These are phyloP conservation scores for Platanus orientalis DNA, from an alignment of 164 flowering plant genomes.

Conservation along the genomic window DNA sequence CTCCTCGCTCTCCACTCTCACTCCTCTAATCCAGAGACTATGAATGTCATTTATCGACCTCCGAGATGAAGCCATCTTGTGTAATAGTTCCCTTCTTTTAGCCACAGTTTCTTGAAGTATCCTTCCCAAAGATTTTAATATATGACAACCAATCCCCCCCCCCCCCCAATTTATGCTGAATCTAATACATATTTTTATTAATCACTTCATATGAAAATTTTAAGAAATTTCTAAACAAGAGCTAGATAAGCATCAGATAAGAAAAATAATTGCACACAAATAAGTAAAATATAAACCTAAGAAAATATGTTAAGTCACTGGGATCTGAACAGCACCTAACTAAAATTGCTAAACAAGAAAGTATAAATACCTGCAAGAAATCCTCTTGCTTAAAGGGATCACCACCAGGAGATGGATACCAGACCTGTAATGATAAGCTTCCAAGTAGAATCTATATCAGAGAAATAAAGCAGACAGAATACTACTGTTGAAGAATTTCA, in stretches of 20 bases:
- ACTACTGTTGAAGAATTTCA: neutral
- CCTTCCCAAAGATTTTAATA: too few species aligned
- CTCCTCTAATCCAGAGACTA: too few species aligned
- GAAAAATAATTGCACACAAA: neutral
- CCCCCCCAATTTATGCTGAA: too few species aligned
- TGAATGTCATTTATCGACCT: too few species aligned
- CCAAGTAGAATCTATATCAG: conserved; percentile 50
- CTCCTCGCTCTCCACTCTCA: too few species aligned
- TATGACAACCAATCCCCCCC: too few species aligned
- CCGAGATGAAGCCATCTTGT: too few species aligned
- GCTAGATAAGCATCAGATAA: neutral
- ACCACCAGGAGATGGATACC: conserved; percentile 97
- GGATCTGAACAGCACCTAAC: neutral
- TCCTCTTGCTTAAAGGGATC: conserved; percentile 93
- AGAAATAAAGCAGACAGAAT: conserved; percentile 22
- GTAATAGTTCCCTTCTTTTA: too few species aligned
- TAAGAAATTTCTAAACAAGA: neutral
- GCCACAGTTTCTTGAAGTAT: too few species aligned
- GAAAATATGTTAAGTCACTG: too few species aligned
- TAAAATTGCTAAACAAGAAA: neutral
- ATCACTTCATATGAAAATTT: neutral
- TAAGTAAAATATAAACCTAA: neutral
- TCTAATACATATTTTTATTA: too few species aligned
- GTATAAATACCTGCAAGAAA: conserved; percentile 75
- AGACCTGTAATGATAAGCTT: conserved; percentile 70